Conservation (phyloP, 768 basidiomycete species). For the Boletus sensibilis region DNA sequence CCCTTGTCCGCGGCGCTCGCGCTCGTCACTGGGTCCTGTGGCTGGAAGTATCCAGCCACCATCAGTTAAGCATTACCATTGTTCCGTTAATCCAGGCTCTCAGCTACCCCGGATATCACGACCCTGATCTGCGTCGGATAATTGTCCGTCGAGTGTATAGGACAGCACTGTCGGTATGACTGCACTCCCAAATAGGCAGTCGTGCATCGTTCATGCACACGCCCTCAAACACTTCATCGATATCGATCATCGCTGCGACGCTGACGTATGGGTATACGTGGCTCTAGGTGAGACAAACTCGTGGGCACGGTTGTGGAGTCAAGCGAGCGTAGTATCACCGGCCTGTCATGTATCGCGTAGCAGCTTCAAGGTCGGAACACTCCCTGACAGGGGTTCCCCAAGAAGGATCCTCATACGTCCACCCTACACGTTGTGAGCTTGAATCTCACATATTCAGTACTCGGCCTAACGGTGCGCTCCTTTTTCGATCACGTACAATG, state of each 20-base stretch:
- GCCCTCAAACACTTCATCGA: background rate
- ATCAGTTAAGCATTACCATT: background rate
- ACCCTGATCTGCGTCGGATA: slow-evolving; percentile 18
- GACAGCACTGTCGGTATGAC: background rate
- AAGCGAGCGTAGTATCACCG: background rate
- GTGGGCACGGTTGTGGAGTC: background rate
- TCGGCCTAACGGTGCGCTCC: background rate
- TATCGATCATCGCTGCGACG: background rate
- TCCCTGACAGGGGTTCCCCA: background rate
- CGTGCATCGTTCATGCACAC: background rate
- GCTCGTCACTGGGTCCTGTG: background rate
- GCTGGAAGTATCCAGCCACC: background rate
- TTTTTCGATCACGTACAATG: slow-evolving; percentile 1
- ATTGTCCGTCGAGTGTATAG: background rate
- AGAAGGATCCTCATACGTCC: slow-evolving; percentile 8
- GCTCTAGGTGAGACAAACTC: background rate
- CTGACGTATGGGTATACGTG: background rate
- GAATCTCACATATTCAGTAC: background rate
- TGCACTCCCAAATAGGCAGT: background rate
- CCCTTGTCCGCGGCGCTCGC: slow-evolving; percentile 16
- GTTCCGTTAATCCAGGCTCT: background rate
- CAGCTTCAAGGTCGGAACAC: background rate
- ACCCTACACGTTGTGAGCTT: slow-evolving; percentile 16
- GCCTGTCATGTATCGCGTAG: background rate
- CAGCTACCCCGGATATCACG: slow-evolving; percentile 5